Conservation (phyloP, 2,329 filamentous ascomycete genomes). For the Zopfia rhizophila region DNA sequence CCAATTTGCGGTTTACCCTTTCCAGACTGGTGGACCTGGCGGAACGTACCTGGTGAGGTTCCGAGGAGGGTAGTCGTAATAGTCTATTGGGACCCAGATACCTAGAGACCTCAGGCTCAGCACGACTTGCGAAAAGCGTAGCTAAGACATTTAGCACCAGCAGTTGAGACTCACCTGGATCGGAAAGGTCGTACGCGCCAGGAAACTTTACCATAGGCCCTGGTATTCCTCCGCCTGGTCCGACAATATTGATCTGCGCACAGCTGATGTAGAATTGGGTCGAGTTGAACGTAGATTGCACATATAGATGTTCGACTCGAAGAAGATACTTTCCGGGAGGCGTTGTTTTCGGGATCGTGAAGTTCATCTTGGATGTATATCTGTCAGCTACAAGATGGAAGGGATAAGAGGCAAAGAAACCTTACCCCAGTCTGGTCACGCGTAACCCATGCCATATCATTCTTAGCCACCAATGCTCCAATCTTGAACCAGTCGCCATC, state of each 20-base stretch:
- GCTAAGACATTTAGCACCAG: too few relatives aligned
- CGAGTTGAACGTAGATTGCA: conserved; percentile 14
- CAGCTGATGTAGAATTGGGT: conserved; percentile 28
- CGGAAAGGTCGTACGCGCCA: conserved; percentile 19
- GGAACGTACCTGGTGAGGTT: conserved; percentile 11
- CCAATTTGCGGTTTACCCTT: too few relatives aligned
- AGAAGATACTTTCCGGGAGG: conserved; percentile 23
- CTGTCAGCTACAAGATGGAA: not conserved
- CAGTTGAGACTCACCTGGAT: conserved; percentile 19
- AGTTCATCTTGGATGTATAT: conserved; percentile 13
- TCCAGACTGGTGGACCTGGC: conserved; percentile 21
- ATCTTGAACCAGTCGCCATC: conserved; percentile 29
- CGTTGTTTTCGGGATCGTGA: conserved; percentile 21
- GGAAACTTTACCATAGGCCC: conserved; percentile 24
- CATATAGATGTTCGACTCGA: conserved; percentile 24
- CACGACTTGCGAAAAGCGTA: not conserved
- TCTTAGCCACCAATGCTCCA: conserved; percentile 9
- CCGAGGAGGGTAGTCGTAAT: too few relatives aligned
- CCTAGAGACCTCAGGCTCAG: conserved; percentile 5
- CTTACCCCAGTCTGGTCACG: conserved; percentile 12
- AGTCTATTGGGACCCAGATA: conserved; percentile 17
- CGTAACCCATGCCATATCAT: conserved; percentile 17
- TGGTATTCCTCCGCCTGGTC: conserved; percentile 16
- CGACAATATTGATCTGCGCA: conserved; percentile 20
- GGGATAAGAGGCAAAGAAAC: not conserved